Conservation (phyloP, 768 basidiomycete species). For the Tylopilus sp. region DNA sequence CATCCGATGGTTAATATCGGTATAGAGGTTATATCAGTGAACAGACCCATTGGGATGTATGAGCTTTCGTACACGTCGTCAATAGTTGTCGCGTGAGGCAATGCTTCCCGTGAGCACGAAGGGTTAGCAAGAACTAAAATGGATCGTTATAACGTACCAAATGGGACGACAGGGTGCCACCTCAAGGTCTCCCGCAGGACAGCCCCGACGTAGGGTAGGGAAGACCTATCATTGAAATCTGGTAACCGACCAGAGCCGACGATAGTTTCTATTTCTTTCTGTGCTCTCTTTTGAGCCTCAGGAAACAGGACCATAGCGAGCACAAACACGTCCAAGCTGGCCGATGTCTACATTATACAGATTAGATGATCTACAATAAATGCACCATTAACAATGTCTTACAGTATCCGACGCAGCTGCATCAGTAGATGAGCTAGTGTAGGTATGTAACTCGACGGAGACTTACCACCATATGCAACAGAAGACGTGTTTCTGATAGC, state of each 20-base stretch:
- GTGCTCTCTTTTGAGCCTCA: conserved; percentile 20
- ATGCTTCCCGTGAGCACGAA: conserved; percentile 5
- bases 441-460: background rate
- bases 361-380: background rate
- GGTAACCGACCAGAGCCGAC: conserved; percentile 22
- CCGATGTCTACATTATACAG: conserved; percentile 16
- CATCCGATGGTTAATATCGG: background rate
- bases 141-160: conserved; percentile 15
- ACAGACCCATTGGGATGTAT: conserved; percentile 24
- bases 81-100: conserved; percentile 20
- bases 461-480: conserved; percentile 23
- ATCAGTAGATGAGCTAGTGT: conserved; percentile 1
- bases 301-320: conserved; percentile 30
- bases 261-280: conserved; percentile 23
- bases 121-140: background rate
- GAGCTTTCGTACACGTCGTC: conserved; percentile 25
- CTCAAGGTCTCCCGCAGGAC: conserved; percentile 20
- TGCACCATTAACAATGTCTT: background rate
- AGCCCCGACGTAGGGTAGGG: conserved; percentile 27
- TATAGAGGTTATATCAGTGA: background rate
- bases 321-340: conserved; percentile 19
- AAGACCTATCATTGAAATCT: conserved; percentile 18
- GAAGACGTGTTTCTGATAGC: conserved; percentile 22
- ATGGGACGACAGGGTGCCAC: conserved; percentile 22
- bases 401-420: conserved; percentile 29